Conservation (phyloP, 805 yeast species). For the Nakazawaea laoshanensis region DNA sequence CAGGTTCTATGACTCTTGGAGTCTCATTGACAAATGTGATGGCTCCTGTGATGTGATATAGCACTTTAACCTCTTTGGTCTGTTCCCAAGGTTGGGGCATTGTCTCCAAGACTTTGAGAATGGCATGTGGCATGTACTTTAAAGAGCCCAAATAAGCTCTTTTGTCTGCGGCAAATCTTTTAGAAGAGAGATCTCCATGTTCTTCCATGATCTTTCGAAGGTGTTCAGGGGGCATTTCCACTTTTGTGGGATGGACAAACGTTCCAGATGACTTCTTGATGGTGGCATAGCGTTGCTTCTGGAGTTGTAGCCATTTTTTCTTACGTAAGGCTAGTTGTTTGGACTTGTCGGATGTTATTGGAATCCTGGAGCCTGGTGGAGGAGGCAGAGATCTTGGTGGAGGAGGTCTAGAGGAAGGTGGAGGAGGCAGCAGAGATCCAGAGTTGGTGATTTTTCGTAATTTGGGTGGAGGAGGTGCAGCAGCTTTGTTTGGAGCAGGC, state of each 20-base stretch:
- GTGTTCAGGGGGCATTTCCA: constrained; percentile 92
- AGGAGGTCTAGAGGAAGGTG: constrained; percentile 22
- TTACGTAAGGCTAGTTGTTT: constrained; percentile 20
- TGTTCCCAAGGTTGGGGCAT: constrained; percentile 99
- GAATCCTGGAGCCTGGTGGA: constrained; percentile 14
- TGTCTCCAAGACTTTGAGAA: constrained; percentile 78
- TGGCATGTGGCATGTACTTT: constrained; percentile 94
- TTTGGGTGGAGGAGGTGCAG: background rate
- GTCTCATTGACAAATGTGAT: constrained; percentile 89
- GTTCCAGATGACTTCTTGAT: constrained; percentile 28
- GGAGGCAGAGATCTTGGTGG: constrained; percentile 19
- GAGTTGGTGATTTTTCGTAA: too few species aligned
- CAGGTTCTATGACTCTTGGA: constrained; percentile 88
- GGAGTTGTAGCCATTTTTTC: constrained; percentile 19
- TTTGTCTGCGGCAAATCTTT: constrained; percentile 74
- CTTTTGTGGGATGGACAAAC: constrained; percentile 49
- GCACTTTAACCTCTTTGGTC: constrained; percentile 72
- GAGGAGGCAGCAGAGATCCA: constrained; percentile 15
- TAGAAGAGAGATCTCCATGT: constrained; percentile 79
- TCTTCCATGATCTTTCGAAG: constrained; percentile 73
- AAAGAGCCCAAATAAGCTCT: constrained; percentile 84
- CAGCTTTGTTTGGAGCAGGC: constrained; percentile 12
- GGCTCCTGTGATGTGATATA: constrained; percentile 90
- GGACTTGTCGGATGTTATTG: constrained; percentile 10
- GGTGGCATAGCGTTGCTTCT: constrained; percentile 46